Evolutionary conservation across 2,329 filamentous ascomycete genomes (phyloP).

Genomic region (Cercospora sp.): DNA sequence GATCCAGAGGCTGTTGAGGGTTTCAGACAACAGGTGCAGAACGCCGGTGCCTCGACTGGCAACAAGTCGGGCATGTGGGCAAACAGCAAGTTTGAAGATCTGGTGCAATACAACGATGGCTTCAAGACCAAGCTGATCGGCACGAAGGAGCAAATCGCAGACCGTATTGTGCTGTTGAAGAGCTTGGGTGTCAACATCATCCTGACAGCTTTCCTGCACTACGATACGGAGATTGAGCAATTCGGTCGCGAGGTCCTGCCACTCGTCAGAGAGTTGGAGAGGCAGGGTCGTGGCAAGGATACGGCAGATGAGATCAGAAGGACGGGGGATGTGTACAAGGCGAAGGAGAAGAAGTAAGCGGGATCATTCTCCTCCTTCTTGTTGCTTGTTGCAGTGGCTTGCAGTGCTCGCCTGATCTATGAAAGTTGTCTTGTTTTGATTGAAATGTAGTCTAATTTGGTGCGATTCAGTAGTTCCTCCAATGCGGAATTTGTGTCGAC

Average conservation of each 20-base stretch:
- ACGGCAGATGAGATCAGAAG: conserved; percentile 48
- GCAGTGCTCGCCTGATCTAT: not conserved
- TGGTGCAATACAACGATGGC: conserved; percentile 58
- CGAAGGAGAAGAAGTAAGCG: conserved; percentile 32
- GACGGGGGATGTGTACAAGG: conserved; percentile 51
- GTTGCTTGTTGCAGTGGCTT: not conserved
- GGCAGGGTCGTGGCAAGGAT: conserved; percentile 51
- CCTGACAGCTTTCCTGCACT: conserved; percentile 53
- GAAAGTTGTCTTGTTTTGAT: not conserved
- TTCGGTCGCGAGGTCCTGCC: conserved; percentile 52
- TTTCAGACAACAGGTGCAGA: conserved; percentile 52
- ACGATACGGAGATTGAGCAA: conserved; percentile 54
- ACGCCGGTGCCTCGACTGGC: conserved; percentile 50
- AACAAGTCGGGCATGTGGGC: conserved; percentile 58
- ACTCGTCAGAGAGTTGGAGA: conserved; percentile 51
- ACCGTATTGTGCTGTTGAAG: conserved; percentile 52
- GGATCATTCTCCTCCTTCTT: conserved; percentile 6
- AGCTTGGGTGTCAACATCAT: conserved; percentile 47
- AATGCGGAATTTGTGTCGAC: conserved; percentile 1
- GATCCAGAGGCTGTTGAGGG: conserved; percentile 53
- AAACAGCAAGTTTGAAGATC: conserved; percentile 52
- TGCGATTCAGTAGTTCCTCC: conserved; percentile 14
- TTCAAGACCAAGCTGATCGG: conserved; percentile 58
- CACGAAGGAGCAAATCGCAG: conserved; percentile 54
- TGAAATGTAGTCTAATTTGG: conserved; percentile 18